Percentiles rank a stretch among this genome's conserved stretches.
Conservation (phyloP, 345 rosid genomes). For the Viola odorata region DNA sequence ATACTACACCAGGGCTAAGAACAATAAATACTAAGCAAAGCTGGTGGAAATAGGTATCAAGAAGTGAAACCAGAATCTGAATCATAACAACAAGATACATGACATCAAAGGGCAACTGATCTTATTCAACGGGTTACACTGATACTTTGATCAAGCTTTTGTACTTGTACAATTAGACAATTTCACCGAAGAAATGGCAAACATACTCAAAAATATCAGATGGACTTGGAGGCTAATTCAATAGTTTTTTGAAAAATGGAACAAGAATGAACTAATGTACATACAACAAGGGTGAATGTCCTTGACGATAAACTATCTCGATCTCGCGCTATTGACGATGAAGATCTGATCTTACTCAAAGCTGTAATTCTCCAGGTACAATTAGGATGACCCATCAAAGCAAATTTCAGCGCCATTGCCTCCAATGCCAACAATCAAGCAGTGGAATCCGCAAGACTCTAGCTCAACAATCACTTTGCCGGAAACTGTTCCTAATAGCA, state of each 20-base stretch:
- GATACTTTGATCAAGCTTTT: no score
- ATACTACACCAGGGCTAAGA: no score
- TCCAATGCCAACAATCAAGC: conserved; percentile 67
- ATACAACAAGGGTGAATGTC: not conserved
- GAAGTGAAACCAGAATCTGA: no score
- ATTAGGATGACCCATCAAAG: conserved; percentile 34
- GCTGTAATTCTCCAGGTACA: not conserved
- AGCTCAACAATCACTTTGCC: conserved; percentile 63
- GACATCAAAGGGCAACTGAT: no score
- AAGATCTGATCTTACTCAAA: not conserved
- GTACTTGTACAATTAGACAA: no score
- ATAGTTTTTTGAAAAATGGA: not conserved
- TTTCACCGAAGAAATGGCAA: no score
- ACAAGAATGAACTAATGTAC: conserved; percentile 13
- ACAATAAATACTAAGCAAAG: no score
- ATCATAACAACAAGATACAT: no score
- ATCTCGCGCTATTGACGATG: not conserved
- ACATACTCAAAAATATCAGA: not conserved
- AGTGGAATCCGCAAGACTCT: conserved; percentile 75
- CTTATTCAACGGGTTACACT: no score
- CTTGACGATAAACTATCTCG: not conserved
- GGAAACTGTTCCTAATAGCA: conserved; percentile 44
- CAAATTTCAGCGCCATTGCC: conserved; percentile 71
- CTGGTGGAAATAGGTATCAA: no score
- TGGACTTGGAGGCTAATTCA: not conserved